Conservation (phyloP, 1,284 basidiomycete species). For the Mycena sp. region DNA sequence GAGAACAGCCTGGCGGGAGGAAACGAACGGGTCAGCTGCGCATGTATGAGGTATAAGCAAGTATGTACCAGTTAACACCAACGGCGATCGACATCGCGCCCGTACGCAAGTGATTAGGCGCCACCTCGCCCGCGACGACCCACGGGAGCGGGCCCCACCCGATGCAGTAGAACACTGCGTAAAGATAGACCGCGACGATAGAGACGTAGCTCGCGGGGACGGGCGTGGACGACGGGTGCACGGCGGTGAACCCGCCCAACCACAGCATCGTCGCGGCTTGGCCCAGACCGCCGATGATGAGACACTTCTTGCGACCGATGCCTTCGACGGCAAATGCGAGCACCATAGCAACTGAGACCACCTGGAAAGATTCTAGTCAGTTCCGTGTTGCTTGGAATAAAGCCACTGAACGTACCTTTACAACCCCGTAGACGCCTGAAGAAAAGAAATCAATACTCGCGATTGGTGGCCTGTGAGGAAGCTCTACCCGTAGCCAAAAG, state of each 20-base stretch:
- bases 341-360: too few relatives aligned
- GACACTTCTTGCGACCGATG: slow-evolving; percentile 55
- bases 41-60: too few relatives aligned
- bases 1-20: slow-evolving; percentile 49
- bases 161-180: slow-evolving; percentile 56
- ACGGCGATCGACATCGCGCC: slow-evolving; percentile 53
- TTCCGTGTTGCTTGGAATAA: too few relatives aligned
- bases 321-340: slow-evolving; percentile 55
- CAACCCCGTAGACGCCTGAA: slow-evolving; percentile 65
- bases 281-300: slow-evolving; percentile 55
- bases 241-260: slow-evolving; percentile 55
- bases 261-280: slow-evolving; percentile 59
- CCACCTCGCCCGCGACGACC: slow-evolving; percentile 58
- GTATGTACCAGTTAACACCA: slow-evolving; percentile 33
- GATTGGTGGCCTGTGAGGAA: too few relatives aligned
- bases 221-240: slow-evolving; percentile 46
- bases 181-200: slow-evolving; percentile 58
- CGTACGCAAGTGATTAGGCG: slow-evolving; percentile 58
- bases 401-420: slow-evolving; percentile 58
- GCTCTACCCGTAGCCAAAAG: slow-evolving; percentile 65
- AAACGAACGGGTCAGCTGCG: too few relatives aligned
- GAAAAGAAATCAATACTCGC: background rate
- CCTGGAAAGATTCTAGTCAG: too few relatives aligned
- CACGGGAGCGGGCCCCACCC: slow-evolving; percentile 54
- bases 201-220: slow-evolving; percentile 59